Evolutionary conservation across 768 basidiomycete species (phyloP).

Genomic region (Boletus subparvulus): DNA sequence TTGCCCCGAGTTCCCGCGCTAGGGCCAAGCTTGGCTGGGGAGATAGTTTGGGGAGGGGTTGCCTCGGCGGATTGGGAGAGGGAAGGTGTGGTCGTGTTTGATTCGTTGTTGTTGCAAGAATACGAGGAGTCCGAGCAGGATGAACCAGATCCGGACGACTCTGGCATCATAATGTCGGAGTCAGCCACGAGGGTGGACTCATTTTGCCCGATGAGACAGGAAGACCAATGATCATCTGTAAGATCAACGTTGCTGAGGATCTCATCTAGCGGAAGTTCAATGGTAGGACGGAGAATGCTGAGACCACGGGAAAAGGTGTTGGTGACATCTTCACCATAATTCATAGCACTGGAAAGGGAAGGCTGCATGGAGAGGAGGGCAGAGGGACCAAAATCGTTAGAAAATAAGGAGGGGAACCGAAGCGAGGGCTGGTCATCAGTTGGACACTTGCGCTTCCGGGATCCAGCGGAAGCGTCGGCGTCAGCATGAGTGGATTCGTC

Average conservation of each 20-base stretch:
- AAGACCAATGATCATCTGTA: constrained; percentile 16
- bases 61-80: constrained; percentile 44
- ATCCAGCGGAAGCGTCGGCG: constrained; percentile 26
- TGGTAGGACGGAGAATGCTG: constrained; percentile 71
- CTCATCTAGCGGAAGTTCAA: constrained; percentile 85
- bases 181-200: constrained; percentile 11
- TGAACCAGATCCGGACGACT: constrained; percentile 14
- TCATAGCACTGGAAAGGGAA: constrained; percentile 64
- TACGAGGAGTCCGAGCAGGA: constrained; percentile 15
- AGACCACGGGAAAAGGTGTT: constrained; percentile 50
- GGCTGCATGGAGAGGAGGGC: constrained; percentile 70
- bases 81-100: constrained; percentile 21
- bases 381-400: constrained; percentile 72
- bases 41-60: constrained; percentile 48
- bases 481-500: constrained; percentile 18
- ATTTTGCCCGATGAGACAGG: constrained; percentile 1
- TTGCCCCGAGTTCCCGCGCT: constrained; percentile 50
- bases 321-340: constrained; percentile 74
- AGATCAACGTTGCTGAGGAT: constrained; percentile 46
- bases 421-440: constrained; percentile 41
- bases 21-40: constrained; percentile 58
- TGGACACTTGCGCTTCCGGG: constrained; percentile 29
- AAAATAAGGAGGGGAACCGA: constrained; percentile 73
- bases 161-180: constrained; percentile 30
- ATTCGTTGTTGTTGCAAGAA: constrained; percentile 7